Conservation (phyloP, 345 rosid species). For the Firmiana major region DNA sequence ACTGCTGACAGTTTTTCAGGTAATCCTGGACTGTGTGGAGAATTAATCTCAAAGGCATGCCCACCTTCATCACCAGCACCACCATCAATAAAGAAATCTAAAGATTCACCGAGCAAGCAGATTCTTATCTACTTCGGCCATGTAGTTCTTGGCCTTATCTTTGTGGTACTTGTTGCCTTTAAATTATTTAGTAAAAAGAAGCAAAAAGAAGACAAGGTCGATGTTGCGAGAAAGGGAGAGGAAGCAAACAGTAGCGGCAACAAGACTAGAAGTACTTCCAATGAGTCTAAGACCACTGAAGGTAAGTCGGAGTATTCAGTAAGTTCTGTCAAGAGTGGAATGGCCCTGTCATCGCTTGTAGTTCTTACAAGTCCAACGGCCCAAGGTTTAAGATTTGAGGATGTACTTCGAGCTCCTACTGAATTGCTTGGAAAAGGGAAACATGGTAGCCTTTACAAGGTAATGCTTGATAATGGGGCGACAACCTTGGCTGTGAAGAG, state of each 20-base stretch:
- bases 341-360: slow-evolving; percentile 33
- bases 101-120: slow-evolving; percentile 19
- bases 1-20: slow-evolving; percentile 37
- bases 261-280: slow-evolving; percentile 20
- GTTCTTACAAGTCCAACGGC: slow-evolving; percentile 37
- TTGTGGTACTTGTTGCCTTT: slow-evolving; percentile 22
- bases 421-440: slow-evolving; percentile 56
- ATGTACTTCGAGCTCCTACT: slow-evolving; percentile 60
- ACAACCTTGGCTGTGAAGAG: slow-evolving; percentile 49
- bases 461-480: slow-evolving; percentile 32
- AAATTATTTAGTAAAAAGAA: slow-evolving; percentile 26
- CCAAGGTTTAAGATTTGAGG: slow-evolving; percentile 41
- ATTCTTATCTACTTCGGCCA: slow-evolving; percentile 44
- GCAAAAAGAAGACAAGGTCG: slow-evolving; percentile 2
- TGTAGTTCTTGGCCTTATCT: slow-evolving; percentile 23
- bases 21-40: slow-evolving; percentile 47
- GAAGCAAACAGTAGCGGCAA: slow-evolving; percentile 11
- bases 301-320: slow-evolving; percentile 46
- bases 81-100: slow-evolving; percentile 7
- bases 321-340: slow-evolving; percentile 36
- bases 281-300: slow-evolving; percentile 15
- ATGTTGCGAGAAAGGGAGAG: not conserved
- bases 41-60: slow-evolving; percentile 34
- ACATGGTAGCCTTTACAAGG: slow-evolving; percentile 64
- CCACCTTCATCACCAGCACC: slow-evolving; percentile 23